A percentile compares a stretch with the other conserved stretches of the same genome.
Evolutionary conservation across 495 filamentous ascomycete species (phyloP).

Genomic region (Apiosordaria backusii): DNA sequence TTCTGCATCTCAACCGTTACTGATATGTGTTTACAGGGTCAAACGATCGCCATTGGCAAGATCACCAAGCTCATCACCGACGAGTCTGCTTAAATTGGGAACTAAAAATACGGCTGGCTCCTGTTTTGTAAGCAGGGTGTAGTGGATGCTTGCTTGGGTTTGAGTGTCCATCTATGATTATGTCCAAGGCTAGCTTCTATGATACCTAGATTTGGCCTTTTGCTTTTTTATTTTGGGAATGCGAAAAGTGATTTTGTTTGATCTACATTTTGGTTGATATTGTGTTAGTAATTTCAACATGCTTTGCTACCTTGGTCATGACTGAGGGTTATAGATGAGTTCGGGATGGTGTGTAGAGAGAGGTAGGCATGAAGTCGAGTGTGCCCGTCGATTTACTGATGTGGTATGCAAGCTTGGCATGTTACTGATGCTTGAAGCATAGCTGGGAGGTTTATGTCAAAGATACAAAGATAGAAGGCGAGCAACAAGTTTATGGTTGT

Average conservation of each 20-base stretch:
- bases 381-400: not conserved
- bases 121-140: not conserved
- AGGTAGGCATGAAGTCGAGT: not conserved
- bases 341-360: not conserved
- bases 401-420: too few relatives aligned
- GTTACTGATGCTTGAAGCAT: not conserved
- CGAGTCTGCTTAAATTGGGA: constrained; percentile 24
- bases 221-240: constrained; percentile 3
- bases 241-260: not conserved
- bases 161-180: not conserved
- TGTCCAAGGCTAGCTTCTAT: not conserved
- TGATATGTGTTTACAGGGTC: constrained; percentile 53
- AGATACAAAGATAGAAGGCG: not conserved
- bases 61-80: constrained; percentile 73
- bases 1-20: constrained; percentile 23
- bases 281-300: not conserved
- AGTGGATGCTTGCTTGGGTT: not conserved
- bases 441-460: not conserved
- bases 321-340: not conserved
- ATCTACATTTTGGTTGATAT: not conserved
- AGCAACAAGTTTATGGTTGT: not conserved
- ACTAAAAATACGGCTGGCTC: not conserved
- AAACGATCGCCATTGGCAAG: constrained; percentile 97
- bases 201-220: constrained; percentile 1
- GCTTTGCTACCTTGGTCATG: not conserved